These are phyloP conservation scores for Alternaria hordeiaustralica DNA, from an alignment of 2,329 filamentous ascomycete genomes.

Conservation along the genomic window DNA sequence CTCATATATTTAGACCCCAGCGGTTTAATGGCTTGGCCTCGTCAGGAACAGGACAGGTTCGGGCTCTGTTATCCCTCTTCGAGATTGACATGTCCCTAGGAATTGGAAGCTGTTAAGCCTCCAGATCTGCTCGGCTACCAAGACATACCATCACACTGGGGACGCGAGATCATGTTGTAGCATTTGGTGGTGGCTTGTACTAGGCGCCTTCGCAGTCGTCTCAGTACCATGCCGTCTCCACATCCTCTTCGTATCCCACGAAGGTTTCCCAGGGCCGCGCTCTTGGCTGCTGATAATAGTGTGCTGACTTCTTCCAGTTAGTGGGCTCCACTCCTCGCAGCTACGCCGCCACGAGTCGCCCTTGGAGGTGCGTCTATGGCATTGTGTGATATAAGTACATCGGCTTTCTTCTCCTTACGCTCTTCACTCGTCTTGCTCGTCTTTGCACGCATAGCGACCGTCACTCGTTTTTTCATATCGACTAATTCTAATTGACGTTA, in stretches of 20 bases:
- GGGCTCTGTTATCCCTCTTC: not conserved
- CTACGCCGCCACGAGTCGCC: slow-evolving; percentile 28
- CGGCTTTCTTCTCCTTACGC: not conserved
- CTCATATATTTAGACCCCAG: slow-evolving; percentile 24
- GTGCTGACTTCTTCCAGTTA: slow-evolving; percentile 19
- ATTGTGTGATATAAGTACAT: slow-evolving; percentile 30
- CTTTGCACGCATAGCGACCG: slow-evolving; percentile 29
- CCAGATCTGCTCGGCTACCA: not conserved
- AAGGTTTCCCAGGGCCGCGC: slow-evolving; percentile 16
- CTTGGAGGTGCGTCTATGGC: slow-evolving; percentile 9
- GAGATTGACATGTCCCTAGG: not conserved
- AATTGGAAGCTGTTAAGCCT: not conserved
- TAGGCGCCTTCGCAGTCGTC: not conserved
- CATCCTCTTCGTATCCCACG: slow-evolving; percentile 19
- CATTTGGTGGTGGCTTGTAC: not conserved
- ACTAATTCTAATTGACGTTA: slow-evolving; percentile 24
- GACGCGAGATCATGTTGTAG: not conserved
- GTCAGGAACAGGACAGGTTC: not conserved
- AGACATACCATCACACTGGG: not conserved
- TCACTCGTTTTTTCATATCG: slow-evolving; percentile 31
- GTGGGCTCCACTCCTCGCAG: slow-evolving; percentile 22
- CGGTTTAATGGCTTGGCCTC: slow-evolving; percentile 19
- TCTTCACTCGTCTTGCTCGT: slow-evolving; percentile 32
- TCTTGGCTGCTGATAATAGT: slow-evolving; percentile 30
- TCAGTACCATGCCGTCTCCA: slow-evolving; percentile 15